Base-by-base conservation (phyloP, 306 rosid genomes). In the Ziziphus jujuba region DNA sequence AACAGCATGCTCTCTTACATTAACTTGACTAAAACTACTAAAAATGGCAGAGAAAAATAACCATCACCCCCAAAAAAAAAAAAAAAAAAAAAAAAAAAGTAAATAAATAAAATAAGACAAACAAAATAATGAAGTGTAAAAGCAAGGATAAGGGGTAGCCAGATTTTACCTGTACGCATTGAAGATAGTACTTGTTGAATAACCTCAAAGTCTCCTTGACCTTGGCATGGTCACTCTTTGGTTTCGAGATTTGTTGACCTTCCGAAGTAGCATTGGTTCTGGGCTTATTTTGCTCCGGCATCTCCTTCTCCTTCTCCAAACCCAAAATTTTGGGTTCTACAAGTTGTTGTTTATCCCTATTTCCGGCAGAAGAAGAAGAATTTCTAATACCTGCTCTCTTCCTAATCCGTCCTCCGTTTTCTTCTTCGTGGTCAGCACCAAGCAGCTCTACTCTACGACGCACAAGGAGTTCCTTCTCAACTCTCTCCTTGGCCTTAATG, bases 141-240 rank as follows among this genome's bases (percentile, higher is more conserved):
- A 20, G 7, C 22, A 21, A 9, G 15, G 8, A n/a, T 3, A 44
- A 31, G 25, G 54, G 11, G 12, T 22, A 3, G 8, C 15, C 19
- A 36, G 9, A 28, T 65, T 80, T 50, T 56, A 90, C 98, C 97
- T 93, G 97, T 17, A 93, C 87, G 16, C 81, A 82, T 63, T 83
- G 84, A 51, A 93, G 97, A 56, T 90, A 93, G 56, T 93, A 70
- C 65, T 85, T 90, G 77, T 86, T 93, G 72, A 90, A 93, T 74
- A 83, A 20, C 71, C 99, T 78, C 49, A 93, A 71, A 0, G 99
- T 79, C 45, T 88, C 99, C 58, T 87, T 93, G 62, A 85, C 96
- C 87, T 82, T 86, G 6, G 68, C 76, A 5, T 63, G 55, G 56
- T 76, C 88, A 45, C 96, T 85, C 65, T 88, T 93, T 19, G 72